Evolutionary conservation across 83 land plant genomes (phyloP).

Genomic region (Diphasiastrum complanatum): DNA sequence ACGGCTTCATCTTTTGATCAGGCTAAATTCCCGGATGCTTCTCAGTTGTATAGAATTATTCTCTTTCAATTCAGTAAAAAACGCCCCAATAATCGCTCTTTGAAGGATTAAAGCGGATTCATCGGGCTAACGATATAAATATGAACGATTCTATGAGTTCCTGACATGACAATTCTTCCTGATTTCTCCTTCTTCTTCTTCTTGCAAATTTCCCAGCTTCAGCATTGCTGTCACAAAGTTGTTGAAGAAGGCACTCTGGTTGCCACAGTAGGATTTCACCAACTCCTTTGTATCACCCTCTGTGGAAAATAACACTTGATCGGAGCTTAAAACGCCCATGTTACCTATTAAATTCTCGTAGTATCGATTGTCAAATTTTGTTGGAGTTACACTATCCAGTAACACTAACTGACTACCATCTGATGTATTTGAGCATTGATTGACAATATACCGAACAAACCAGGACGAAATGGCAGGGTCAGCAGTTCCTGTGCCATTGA

Average conservation of each 20-base stretch:
- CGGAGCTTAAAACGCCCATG: constrained; percentile 65
- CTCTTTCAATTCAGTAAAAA: too few species aligned
- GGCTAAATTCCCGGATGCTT: too few species aligned
- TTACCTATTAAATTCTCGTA: constrained; percentile 48
- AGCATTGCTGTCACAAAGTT: constrained; percentile 66
- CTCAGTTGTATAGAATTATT: too few species aligned
- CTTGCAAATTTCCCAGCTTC: constrained; percentile 60
- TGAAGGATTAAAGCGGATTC: background rate
- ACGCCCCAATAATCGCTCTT: background rate
- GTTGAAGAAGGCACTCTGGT: constrained; percentile 46
- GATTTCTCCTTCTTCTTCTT: constrained; percentile 45
- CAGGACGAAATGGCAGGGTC: constrained; percentile 46
- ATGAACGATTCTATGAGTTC: constrained; percentile 29
- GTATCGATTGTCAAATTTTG: constrained; percentile 60
- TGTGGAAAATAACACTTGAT: constrained; percentile 47
- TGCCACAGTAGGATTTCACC: constrained; percentile 40
- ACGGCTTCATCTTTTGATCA: too few species aligned
- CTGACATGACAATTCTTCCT: constrained; percentile 51
- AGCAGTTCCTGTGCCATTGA: constrained; percentile 52
- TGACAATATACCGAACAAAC: constrained; percentile 35
- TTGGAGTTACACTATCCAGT: constrained; percentile 50
- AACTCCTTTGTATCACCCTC: constrained; percentile 28
- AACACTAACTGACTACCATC: constrained; percentile 43
- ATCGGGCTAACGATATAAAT: too few species aligned
- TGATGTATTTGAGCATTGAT: constrained; percentile 46